phyloP scores from a whole-genome alignment of 2,329 filamentous ascomycete species.

The Rasamsonia emersonii region DNA sequence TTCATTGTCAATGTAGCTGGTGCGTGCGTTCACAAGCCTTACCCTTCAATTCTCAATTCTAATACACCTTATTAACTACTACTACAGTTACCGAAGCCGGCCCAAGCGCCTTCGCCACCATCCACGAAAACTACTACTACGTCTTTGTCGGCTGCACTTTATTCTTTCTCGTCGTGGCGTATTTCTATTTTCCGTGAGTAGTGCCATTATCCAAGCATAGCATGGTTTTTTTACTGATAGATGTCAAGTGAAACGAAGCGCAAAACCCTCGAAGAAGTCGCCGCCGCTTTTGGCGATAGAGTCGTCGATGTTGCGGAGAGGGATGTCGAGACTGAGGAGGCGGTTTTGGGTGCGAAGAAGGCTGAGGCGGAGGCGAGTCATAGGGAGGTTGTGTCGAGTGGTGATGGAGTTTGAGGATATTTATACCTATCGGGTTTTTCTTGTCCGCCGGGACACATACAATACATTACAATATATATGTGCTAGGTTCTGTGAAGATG shows the following conservation, averaged over 20 bases:
- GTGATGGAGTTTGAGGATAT: too few relatives aligned
- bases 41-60: conserved; percentile 1
- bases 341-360: conserved; percentile 9
- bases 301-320: conserved; percentile 23
- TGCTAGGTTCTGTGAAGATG: too few relatives aligned
- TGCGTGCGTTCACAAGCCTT: conserved; percentile 14
- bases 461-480: too few relatives aligned
- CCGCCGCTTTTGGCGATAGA: conserved; percentile 40
- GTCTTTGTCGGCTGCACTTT: conserved; percentile 47
- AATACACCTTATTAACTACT: conserved; percentile 3
- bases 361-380: conserved; percentile 1
- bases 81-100: conserved; percentile 43
- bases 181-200: conserved; percentile 45
- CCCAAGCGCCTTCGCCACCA: conserved; percentile 48
- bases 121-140: conserved; percentile 54
- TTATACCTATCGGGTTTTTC: too few relatives aligned
- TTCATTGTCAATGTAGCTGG: conserved; percentile 48
- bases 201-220: not conserved
- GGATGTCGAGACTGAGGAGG: conserved; percentile 9
- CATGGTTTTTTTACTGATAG: conserved; percentile 4
- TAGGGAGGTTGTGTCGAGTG: too few relatives aligned
- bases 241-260: conserved; percentile 38
- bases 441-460: too few relatives aligned
- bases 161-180: conserved; percentile 45
- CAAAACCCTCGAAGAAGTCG: conserved; percentile 43